Percentiles rank a stretch among this genome's conserved stretches.
These are phyloP conservation scores for Uncinocarpus reesii DNA, from an alignment of 2,329 filamentous ascomycete genomes.

Conservation along the genomic window DNA sequence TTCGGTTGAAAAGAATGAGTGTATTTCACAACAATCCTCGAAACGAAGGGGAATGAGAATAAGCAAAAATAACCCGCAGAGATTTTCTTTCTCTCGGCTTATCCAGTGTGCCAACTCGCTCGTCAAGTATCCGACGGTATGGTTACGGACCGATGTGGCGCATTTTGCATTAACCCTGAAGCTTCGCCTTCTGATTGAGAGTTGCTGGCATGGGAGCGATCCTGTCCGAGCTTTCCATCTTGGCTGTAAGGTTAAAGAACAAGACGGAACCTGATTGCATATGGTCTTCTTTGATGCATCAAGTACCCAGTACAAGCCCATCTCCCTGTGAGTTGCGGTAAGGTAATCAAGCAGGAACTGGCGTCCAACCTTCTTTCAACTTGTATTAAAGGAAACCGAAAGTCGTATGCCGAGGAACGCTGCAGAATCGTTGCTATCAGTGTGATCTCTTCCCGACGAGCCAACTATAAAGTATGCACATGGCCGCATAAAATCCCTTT, in stretches of 20 bases:
- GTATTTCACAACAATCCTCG: background rate
- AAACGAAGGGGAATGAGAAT: background rate
- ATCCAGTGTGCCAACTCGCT: constrained; percentile 1
- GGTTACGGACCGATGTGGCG: constrained; percentile 16
- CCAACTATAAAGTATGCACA: constrained; percentile 6
- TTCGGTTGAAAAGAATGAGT: background rate
- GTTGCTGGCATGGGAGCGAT: constrained; percentile 10
- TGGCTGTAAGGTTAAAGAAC: constrained; percentile 12
- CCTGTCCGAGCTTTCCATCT: constrained; percentile 15
- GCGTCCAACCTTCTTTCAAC: constrained; percentile 13
- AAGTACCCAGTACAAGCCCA: constrained; percentile 13
- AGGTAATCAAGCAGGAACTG: constrained; percentile 11
- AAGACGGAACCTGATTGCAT: constrained; percentile 11
- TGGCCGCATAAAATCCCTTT: background rate
- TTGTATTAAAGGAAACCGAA: constrained; percentile 5
- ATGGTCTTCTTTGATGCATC: constrained; percentile 14
- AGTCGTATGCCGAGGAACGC: constrained; percentile 8
- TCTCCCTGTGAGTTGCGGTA: constrained; percentile 10
- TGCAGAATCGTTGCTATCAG: constrained; percentile 15
- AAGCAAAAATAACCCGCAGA: constrained; percentile 4
- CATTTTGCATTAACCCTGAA: constrained; percentile 12
- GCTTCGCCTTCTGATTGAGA: constrained; percentile 11
- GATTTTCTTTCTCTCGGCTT: background rate
- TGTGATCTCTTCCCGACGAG: background rate
- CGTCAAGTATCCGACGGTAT: constrained; percentile 11